Conservation (phyloP, 2,329 filamentous ascomycete genomes). For the Pseudogymnoascus sp. region DNA sequence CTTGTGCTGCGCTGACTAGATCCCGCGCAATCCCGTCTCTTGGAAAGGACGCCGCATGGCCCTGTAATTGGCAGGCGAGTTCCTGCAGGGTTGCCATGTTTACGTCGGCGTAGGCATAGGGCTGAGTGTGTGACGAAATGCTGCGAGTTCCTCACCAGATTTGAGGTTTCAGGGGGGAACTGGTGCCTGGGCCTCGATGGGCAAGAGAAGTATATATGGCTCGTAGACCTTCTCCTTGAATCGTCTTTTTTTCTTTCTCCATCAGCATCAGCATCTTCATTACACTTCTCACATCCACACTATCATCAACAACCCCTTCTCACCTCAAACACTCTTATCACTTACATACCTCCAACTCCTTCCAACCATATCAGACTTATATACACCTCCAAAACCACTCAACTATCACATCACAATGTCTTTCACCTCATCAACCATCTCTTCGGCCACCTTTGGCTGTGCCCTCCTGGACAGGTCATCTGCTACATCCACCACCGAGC, state of each 20-base stretch:
- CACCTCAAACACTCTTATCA: not conserved
- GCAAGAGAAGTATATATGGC: slow-evolving; percentile 1
- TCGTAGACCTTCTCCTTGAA: not conserved
- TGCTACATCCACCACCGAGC: not conserved
- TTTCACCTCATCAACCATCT: not conserved
- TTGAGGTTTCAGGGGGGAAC: not conserved
- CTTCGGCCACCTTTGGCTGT: not conserved
- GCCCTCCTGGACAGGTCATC: not conserved
- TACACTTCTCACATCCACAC: not conserved
- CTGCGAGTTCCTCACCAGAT: not conserved
- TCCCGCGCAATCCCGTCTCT: not conserved
- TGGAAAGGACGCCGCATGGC: not conserved
- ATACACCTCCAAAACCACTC: not conserved
- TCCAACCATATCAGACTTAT: not conserved
- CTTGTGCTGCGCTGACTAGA: slow-evolving; percentile 2
- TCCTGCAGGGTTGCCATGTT: slow-evolving; percentile 2
- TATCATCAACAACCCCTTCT: not conserved
- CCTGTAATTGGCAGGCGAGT: not conserved
- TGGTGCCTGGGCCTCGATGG: not conserved
- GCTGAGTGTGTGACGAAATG: slow-evolving; percentile 5
- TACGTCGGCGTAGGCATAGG: slow-evolving; percentile 3
- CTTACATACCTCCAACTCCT: not conserved
- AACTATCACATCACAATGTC: not conserved
- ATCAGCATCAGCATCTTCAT: slow-evolving; percentile 5
- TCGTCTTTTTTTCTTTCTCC: slow-evolving; percentile 5